Conservation (phyloP, 2,329 filamentous ascomycete genomes). For the Knufia petricola region DNA sequence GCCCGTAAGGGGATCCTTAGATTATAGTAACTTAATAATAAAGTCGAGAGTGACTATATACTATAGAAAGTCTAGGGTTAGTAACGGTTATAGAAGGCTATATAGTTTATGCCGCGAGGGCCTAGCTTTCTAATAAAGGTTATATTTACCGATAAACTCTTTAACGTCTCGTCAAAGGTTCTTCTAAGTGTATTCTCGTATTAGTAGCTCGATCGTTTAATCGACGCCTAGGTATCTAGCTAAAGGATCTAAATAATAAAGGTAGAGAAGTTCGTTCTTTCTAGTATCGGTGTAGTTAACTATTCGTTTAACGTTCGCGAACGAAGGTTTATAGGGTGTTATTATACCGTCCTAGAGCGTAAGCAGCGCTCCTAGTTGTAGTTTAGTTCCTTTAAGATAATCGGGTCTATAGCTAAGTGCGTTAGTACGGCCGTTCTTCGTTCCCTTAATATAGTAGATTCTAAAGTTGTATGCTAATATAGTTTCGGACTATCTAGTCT, state of each 20-base stretch:
- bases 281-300: background rate
- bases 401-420: too few relatives aligned
- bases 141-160: slow-evolving; percentile 10
- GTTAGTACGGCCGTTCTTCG: too few relatives aligned
- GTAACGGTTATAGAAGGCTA: slow-evolving; percentile 7
- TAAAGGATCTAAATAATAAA: slow-evolving; percentile 7
- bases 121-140: slow-evolving; percentile 12
- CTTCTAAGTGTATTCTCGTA: slow-evolving; percentile 11
- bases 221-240: slow-evolving; percentile 8
- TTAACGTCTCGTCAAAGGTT: slow-evolving; percentile 8
- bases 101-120: slow-evolving; percentile 12
- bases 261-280: slow-evolving; percentile 7
- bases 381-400: slow-evolving; percentile 10
- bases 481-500: too few relatives aligned
- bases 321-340: slow-evolving; percentile 4
- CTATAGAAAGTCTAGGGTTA: slow-evolving; percentile 15
- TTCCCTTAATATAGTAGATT: too few relatives aligned
- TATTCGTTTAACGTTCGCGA: background rate
- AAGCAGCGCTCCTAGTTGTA: background rate
- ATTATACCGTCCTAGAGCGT: background rate
- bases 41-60: slow-evolving; percentile 6
- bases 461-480: background rate
- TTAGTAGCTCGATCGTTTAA: slow-evolving; percentile 13
- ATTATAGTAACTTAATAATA: slow-evolving; percentile 9
- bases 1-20: slow-evolving; percentile 8